Percentiles rank a stretch among this genome's conserved stretches.
phyloP scores from a whole-genome alignment of 176 grass and related monocot genomes.

The Cocos nucifera region DNA sequence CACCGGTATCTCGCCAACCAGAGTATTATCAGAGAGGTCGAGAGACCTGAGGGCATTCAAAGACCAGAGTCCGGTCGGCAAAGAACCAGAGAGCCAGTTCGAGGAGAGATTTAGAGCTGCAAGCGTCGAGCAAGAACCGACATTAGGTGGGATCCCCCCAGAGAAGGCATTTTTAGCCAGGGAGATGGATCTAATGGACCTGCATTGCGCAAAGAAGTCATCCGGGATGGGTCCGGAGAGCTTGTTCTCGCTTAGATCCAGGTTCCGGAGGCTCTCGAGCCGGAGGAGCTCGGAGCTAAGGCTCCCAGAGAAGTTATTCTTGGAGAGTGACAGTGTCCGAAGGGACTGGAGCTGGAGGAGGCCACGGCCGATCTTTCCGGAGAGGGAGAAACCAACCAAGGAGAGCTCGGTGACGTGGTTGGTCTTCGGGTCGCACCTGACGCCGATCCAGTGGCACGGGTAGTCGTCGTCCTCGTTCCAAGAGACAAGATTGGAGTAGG shows the following conservation, averaged over 20 bases:
- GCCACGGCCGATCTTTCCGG: conserved; percentile 73
- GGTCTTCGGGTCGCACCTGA: conserved; percentile 56
- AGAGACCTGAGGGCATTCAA: conserved; percentile 72
- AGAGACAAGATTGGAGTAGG: conserved; percentile 55
- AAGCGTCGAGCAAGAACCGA: conserved; percentile 66
- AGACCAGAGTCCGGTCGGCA: conserved; percentile 64
- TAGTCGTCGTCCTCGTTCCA: conserved; percentile 90
- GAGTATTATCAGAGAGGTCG: conserved; percentile 63
- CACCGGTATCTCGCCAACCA: conserved; percentile 56
- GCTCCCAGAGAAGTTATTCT: conserved; percentile 76
- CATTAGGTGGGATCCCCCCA: conserved; percentile 41
- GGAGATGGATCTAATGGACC: conserved; percentile 64
- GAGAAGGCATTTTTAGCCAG: conserved; percentile 60
- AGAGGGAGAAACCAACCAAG: conserved; percentile 63
- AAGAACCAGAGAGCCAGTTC: conserved; percentile 51
- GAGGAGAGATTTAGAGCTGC: conserved; percentile 64
- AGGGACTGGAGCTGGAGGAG: conserved; percentile 79
- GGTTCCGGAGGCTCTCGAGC: conserved; percentile 47
- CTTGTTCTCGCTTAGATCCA: conserved; percentile 72
- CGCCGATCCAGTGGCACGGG: conserved; percentile 55
- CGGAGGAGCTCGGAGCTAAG: conserved; percentile 48
- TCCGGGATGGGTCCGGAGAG: conserved; percentile 53
- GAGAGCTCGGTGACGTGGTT: conserved; percentile 50
- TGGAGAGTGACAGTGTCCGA: conserved; percentile 45
- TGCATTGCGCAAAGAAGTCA: conserved; percentile 63